Evolutionary conservation across 176 grass and related monocot species (phyloP).

Genomic region (Puya raimondii): DNA sequence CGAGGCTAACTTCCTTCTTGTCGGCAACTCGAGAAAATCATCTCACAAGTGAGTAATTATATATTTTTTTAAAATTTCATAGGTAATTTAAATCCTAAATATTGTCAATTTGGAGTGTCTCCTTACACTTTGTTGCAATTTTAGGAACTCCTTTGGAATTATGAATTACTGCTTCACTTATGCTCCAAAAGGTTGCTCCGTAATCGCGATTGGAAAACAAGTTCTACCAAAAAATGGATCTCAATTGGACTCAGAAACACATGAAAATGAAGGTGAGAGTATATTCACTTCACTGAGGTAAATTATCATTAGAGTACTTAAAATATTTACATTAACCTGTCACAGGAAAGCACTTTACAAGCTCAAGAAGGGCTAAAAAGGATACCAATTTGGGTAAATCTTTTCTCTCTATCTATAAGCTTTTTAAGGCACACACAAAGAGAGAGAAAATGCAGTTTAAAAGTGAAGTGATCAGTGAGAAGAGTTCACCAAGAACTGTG

Average conservation of each 20-base stretch:
- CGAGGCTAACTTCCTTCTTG: slow-evolving; percentile 55
- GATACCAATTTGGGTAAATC: not conserved
- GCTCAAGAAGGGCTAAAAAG: slow-evolving; percentile 51
- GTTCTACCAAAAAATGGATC: slow-evolving; percentile 18
- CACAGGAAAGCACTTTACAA: slow-evolving; percentile 40
- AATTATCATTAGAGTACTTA: not conserved
- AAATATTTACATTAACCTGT: not conserved
- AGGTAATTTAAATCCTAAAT: too few relatives aligned
- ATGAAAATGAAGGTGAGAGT: slow-evolving; percentile 53
- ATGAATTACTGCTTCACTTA: slow-evolving; percentile 66
- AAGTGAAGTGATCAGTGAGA: slow-evolving; percentile 27
- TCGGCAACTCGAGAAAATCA: slow-evolving; percentile 62
- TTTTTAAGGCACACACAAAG: slow-evolving; percentile 53
- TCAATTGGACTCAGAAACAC: slow-evolving; percentile 22
- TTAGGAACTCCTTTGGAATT: slow-evolving; percentile 61
- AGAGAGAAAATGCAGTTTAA: slow-evolving; percentile 31
- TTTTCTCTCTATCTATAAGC: slow-evolving; percentile 48
- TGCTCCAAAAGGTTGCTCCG: slow-evolving; percentile 62
- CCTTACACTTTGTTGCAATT: not conserved
- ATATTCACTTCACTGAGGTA: not conserved
- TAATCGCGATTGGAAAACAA: slow-evolving; percentile 51
- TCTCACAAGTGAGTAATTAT: slow-evolving; percentile 33
- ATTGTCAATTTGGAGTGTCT: too few relatives aligned
- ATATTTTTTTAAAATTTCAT: not conserved
- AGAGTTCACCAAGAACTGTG: slow-evolving; percentile 69